Base-by-base conservation (phyloP, 805 yeast species). In the Ogataea siamensis region DNA sequence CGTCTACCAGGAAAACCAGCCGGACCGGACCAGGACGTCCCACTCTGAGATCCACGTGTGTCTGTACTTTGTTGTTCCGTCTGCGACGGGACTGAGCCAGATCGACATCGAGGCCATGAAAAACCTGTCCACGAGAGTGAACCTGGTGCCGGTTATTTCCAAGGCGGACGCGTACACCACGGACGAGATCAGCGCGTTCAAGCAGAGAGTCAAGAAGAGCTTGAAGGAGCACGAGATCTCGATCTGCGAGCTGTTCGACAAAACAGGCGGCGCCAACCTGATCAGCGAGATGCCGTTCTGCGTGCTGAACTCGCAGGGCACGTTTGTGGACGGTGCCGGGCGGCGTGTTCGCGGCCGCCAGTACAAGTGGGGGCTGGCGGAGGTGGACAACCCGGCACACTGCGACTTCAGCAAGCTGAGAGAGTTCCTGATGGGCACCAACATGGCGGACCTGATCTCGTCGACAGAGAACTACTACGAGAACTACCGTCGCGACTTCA, bases 281-380 rank as follows among this genome's bases (percentile, higher is more conserved):
- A 55, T 68, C 28, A 58, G 58, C 5, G 66, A 69, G 25, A 72
- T 76, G 50, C 96, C 97, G 0, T 87, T 73, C 57, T 69, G 87
- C 2, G 66, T 87, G 3, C 76, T 89, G 43, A 83, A 88, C 14
- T 76, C 94, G 2, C 80, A 71, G 45, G 69, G 71, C 8, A 63
- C 61, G 37, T 72, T 70, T 21, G 49, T 54, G 32, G 70, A 70
- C 34, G 50, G 60, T 3, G 63, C 64, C 7, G 79, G 80, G 7
- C 62, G 70, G 21, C 44, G 62, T 3, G 84, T 84, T 19, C 70
- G 83, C 46, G 95, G 93, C 12, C 73, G 96, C 53, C 71, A 73
- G 54, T 89, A 87, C 64, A 71, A 67, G 12, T 89, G 96, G 96
- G 97, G 97, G 0, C 60, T 75, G 15, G 85, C 86, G 10, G 95